Percentiles rank a stretch among this genome's conserved stretches.
These are phyloP conservation scores for Boletus calvinii DNA, from an alignment of 1,284 basidiomycete genomes.

Conservation along the genomic window DNA sequence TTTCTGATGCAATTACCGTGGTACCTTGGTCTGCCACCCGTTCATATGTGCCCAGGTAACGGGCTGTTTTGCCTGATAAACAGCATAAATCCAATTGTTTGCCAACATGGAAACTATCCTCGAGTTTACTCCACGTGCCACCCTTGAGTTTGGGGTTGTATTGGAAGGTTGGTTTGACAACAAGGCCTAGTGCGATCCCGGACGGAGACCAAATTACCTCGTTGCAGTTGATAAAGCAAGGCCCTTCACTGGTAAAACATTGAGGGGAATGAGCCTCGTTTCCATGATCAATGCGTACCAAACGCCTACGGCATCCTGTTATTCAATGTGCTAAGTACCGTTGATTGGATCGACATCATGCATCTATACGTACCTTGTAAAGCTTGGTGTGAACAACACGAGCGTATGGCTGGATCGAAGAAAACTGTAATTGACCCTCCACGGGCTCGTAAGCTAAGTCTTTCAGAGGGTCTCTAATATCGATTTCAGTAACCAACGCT, in stretches of 20 bases:
- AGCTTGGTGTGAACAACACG: not conserved
- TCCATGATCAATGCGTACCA: constrained; percentile 12
- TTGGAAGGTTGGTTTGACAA: constrained; percentile 25
- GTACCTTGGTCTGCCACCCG: constrained; percentile 9
- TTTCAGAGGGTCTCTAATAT: constrained; percentile 12
- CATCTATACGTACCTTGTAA: constrained; percentile 26
- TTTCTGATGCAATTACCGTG: constrained; percentile 17
- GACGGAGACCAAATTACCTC: constrained; percentile 27
- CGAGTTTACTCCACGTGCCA: constrained; percentile 20
- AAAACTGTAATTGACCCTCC: constrained; percentile 16
- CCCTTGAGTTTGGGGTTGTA: constrained; percentile 26
- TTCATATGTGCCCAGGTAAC: constrained; percentile 33
- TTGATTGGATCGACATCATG: not conserved
- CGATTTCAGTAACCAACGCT: constrained; percentile 16
- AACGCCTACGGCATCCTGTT: constrained; percentile 7
- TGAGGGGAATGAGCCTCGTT: not conserved
- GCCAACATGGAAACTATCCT: constrained; percentile 12
- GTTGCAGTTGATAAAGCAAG: constrained; percentile 13
- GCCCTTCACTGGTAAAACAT: constrained; percentile 8
- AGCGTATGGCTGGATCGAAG: constrained; percentile 11
- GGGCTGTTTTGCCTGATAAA: not conserved
- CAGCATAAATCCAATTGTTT: constrained; percentile 25
- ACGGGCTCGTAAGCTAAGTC: constrained; percentile 12
- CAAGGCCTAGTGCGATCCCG: constrained; percentile 25
- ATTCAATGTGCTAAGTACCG: constrained; percentile 1